Percentiles rank a stretch among this genome's conserved stretches.
phyloP scores from a whole-genome alignment of 2,329 filamentous ascomycete genomes.

The Myriangium duriaei region DNA sequence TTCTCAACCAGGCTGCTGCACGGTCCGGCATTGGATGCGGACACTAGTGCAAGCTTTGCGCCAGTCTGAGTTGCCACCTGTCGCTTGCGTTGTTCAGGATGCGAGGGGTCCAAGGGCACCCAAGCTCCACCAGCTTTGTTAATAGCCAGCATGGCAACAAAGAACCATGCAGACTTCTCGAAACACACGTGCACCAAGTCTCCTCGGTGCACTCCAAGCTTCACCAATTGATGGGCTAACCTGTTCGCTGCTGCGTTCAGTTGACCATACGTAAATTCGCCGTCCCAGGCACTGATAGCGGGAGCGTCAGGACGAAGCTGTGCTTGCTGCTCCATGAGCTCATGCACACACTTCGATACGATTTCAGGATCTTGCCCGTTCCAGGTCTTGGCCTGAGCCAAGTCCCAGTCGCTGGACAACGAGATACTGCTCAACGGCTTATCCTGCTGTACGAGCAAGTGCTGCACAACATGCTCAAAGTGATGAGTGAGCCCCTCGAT shows the following conservation, averaged over 20 bases:
- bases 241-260: slow-evolving; percentile 14
- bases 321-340: not conserved
- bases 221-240: slow-evolving; percentile 12
- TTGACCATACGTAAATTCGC: slow-evolving; percentile 17
- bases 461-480: not conserved
- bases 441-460: slow-evolving; percentile 1
- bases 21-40: slow-evolving; percentile 18
- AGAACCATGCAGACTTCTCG: slow-evolving; percentile 18
- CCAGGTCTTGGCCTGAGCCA: not conserved
- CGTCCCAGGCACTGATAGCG: slow-evolving; percentile 20
- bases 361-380: not conserved
- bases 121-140: slow-evolving; percentile 22
- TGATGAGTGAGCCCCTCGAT: slow-evolving; percentile 19
- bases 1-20: not conserved
- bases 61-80: not conserved
- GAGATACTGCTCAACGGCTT: not conserved
- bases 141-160: slow-evolving; percentile 17
- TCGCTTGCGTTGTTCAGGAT: not conserved
- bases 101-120: slow-evolving; percentile 17
- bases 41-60: not conserved
- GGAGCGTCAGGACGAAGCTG: slow-evolving; percentile 11
- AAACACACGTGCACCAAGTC: slow-evolving; percentile 16
- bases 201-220: slow-evolving; percentile 5
- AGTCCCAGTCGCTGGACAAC: not conserved
- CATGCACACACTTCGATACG: slow-evolving; percentile 2